Evolutionary conservation across 306 rosid species (phyloP).

Genomic region (Corylus americana): DNA sequence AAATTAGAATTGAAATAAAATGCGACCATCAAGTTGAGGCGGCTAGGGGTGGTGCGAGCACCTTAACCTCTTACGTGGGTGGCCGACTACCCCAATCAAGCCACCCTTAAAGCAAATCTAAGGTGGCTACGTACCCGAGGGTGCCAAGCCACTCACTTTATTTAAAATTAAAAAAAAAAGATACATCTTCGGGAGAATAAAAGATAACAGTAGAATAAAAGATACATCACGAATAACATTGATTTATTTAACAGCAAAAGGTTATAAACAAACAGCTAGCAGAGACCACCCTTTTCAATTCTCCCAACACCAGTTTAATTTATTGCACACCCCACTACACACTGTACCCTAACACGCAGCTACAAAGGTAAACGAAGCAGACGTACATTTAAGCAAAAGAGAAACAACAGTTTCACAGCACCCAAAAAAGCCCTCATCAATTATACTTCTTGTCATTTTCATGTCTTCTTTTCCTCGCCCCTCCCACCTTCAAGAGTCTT

Average conservation of each 20-base stretch:
- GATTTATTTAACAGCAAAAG: not conserved
- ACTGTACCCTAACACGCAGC: not conserved
- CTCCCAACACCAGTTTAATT: not conserved
- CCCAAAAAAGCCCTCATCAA: not conserved
- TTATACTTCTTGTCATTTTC: not conserved
- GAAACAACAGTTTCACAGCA: not conserved
- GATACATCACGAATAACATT: not conserved
- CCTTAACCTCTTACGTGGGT: too few species aligned
- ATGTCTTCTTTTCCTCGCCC: not conserved
- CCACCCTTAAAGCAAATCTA: too few species aligned
- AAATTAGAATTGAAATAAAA: too few species aligned
- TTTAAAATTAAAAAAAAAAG: too few species aligned
- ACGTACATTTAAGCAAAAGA: not conserved
- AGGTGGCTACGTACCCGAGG: too few species aligned
- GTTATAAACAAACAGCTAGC: not conserved
- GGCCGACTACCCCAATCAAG: too few species aligned
- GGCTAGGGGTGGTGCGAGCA: too few species aligned
- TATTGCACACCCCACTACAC: not conserved
- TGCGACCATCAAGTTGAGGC: too few species aligned
- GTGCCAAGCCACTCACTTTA: too few species aligned
- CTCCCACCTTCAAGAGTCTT: constrained; percentile 22
- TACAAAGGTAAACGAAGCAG: not conserved
- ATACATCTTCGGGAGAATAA: too few species aligned
- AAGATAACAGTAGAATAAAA: too few species aligned
- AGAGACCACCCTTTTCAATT: not conserved